phyloP scores from a whole-genome alignment of 495 filamentous ascomycete genomes.

The Trichocladium uniseriatum region DNA sequence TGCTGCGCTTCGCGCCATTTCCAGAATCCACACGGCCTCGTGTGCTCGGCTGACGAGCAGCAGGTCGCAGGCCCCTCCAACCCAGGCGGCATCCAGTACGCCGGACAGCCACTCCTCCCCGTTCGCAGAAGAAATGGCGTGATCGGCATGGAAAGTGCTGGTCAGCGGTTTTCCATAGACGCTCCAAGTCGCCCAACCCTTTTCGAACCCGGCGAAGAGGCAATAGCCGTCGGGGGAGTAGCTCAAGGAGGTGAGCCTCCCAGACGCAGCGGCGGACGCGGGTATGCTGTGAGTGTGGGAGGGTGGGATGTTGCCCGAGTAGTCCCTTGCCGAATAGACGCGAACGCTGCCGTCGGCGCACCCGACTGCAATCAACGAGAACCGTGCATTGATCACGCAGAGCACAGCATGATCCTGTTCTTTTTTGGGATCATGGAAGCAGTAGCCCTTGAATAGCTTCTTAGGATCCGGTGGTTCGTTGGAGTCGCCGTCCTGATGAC shows the following conservation, averaged over 20 bases:
- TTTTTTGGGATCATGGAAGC: slow-evolving; percentile 67
- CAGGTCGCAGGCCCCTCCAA: slow-evolving; percentile 78
- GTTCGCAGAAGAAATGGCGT: slow-evolving; percentile 51
- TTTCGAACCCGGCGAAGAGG: slow-evolving; percentile 85
- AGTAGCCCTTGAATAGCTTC: slow-evolving; percentile 79
- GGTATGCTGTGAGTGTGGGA: slow-evolving; percentile 68
- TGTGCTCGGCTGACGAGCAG: slow-evolving; percentile 59
- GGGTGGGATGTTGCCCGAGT: slow-evolving; percentile 84
- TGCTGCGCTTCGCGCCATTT: slow-evolving; percentile 84
- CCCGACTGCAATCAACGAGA: slow-evolving; percentile 85
- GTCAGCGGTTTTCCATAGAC: slow-evolving; percentile 86
- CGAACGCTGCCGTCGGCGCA: slow-evolving; percentile 69
- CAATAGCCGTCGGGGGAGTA: slow-evolving; percentile 98
- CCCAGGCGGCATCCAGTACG: slow-evolving; percentile 67
- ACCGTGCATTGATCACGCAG: slow-evolving; percentile 83
- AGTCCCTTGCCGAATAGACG: slow-evolving; percentile 86
- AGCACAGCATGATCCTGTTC: slow-evolving; percentile 54
- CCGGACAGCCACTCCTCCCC: slow-evolving; percentile 73
- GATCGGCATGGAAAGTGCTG: slow-evolving; percentile 68
- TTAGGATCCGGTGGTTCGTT: slow-evolving; percentile 35
- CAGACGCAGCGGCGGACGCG: slow-evolving; percentile 53
- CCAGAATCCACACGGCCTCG: slow-evolving; percentile 75
- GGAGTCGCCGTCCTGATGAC: slow-evolving; percentile 16
- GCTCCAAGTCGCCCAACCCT: slow-evolving; percentile 93
- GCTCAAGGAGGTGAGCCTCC: slow-evolving; percentile 59